Conservation (phyloP, 345 rosid species). For the Mallotus nudiflorus region DNA sequence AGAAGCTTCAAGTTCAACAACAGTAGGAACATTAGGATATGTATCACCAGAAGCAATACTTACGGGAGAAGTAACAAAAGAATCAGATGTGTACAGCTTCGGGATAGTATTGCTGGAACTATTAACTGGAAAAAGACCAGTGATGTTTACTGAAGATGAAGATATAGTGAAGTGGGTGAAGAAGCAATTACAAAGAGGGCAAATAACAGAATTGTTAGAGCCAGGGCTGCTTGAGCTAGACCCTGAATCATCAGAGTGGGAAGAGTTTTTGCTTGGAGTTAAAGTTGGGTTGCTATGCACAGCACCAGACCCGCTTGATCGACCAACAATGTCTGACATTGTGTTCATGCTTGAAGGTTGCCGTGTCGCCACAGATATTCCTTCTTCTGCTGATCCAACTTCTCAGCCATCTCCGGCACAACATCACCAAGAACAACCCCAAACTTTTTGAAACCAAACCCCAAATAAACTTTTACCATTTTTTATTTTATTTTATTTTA, state of each 20-base stretch:
- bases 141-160: constrained; percentile 92
- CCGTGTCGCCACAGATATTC: constrained; percentile 81
- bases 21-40: constrained; percentile 75
- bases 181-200: constrained; percentile 87
- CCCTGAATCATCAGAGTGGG: constrained; percentile 98
- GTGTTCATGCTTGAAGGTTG: constrained; percentile 99
- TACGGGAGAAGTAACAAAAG: constrained; percentile 63
- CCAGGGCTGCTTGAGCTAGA: constrained; percentile 93
- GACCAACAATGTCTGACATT: constrained; percentile 83
- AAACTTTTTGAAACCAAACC: constrained; percentile 5
- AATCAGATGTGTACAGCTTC: constrained; percentile 90
- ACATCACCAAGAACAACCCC: constrained; percentile 26
- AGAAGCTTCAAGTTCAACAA: constrained; percentile 59
- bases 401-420: constrained; percentile 80
- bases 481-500: not conserved
- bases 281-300: constrained; percentile 95
- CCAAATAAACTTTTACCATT: not conserved
- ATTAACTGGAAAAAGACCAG: constrained; percentile 82
- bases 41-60: constrained; percentile 70
- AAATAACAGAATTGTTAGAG: constrained; percentile 74
- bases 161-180: constrained; percentile 99
- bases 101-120: constrained; percentile 88
- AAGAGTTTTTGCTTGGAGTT: constrained; percentile 86
- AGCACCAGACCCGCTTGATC: constrained; percentile 77
- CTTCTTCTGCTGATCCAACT: constrained; percentile 82